Evolutionary conservation across 768 basidiomycete species (phyloP), one percentile per base, ranked within the genome.

Genomic region (Boletus eberwhitei): DNA sequence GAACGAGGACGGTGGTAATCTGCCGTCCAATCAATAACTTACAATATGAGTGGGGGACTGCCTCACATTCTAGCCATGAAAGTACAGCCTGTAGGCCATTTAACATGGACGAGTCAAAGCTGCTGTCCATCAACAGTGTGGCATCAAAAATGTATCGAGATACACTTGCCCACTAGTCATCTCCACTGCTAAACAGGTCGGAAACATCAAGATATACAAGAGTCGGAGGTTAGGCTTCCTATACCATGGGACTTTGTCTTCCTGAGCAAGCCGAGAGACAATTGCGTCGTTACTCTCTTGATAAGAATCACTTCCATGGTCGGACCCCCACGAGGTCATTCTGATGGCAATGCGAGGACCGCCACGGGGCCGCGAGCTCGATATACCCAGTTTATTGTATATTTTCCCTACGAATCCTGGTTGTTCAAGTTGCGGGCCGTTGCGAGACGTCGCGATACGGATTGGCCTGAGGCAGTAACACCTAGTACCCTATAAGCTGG

Each of bases 51-150:
- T 3, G 16, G 11, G 11, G 1, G 7, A 48, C 21, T 17, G 8
- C 56, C 77, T 57, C 47, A 83, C 83, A 83, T 4, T 65, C 67
- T 59, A 79, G 74, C 81, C 81, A 85, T 0, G 80, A 77, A 21
- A 76, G 68, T 6, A 85, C 83, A 0, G 81, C 80, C 65, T 85
- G 84, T 45, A 85, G 63, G 36, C 80, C 82, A 57, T 84, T 85
- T 65, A 85, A 75, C 84, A 84, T 83, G 1, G 81, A 81, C 0
- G 79, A 79, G 12, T 58, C 54, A 43, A 55, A 50, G 9, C 58
- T 59, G 43, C n/a, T 24, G 2, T 4, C 2, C 0, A 16, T 58
- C 39, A 57, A 14, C 40, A 37, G 6, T 3, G 8, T 5, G 22
- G 2, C 14, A 17, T 7, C 17, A 34, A 45, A 7, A 0, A 17